Conservation (phyloP, 495 filamentous ascomycete genomes). For the Lophiotrema nucula region DNA sequence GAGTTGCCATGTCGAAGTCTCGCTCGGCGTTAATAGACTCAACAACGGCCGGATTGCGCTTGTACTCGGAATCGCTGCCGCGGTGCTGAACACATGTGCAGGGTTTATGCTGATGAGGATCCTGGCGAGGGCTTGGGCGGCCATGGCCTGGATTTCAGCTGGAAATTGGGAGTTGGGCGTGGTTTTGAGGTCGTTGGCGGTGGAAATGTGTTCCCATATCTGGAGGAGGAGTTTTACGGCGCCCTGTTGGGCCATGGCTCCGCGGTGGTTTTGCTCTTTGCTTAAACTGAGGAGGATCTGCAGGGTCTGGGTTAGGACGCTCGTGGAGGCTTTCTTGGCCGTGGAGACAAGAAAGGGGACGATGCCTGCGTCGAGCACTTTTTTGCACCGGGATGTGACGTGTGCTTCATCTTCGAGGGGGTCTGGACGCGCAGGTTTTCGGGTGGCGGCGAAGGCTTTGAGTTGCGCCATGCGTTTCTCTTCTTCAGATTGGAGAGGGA, state of each 20-base stretch:
- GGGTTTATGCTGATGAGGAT: slow-evolving; percentile 90
- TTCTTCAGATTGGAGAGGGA: slow-evolving; percentile 78
- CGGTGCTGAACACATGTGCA: slow-evolving; percentile 74
- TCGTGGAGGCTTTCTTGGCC: slow-evolving; percentile 60
- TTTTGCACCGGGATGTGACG: slow-evolving; percentile 72
- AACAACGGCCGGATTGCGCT: slow-evolving; percentile 77
- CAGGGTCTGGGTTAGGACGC: slow-evolving; percentile 65
- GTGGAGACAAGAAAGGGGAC: slow-evolving; percentile 71
- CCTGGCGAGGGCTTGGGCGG: slow-evolving; percentile 85
- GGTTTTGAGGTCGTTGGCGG: slow-evolving; percentile 27
- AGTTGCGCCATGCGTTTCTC: slow-evolving; percentile 86
- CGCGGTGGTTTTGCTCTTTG: slow-evolving; percentile 66
- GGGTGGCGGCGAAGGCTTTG: slow-evolving; percentile 87
- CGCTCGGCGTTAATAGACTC: slow-evolving; percentile 62
- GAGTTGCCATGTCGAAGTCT: slow-evolving; percentile 70
- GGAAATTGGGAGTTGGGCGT: slow-evolving; percentile 23
- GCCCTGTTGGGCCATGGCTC: slow-evolving; percentile 83
- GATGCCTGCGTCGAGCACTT: slow-evolving; percentile 70
- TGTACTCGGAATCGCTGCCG: slow-evolving; percentile 67
- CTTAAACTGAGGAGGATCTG: slow-evolving; percentile 76
- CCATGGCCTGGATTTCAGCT: slow-evolving; percentile 48
- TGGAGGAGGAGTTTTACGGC: slow-evolving; percentile 79
- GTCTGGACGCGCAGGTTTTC: slow-evolving; percentile 61
- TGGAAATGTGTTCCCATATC: slow-evolving; percentile 59
- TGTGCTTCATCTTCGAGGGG: slow-evolving; percentile 69